Evolutionary conservation across 163 green algal species (phyloP).

Genomic region (Smithsoniella earleae): DNA sequence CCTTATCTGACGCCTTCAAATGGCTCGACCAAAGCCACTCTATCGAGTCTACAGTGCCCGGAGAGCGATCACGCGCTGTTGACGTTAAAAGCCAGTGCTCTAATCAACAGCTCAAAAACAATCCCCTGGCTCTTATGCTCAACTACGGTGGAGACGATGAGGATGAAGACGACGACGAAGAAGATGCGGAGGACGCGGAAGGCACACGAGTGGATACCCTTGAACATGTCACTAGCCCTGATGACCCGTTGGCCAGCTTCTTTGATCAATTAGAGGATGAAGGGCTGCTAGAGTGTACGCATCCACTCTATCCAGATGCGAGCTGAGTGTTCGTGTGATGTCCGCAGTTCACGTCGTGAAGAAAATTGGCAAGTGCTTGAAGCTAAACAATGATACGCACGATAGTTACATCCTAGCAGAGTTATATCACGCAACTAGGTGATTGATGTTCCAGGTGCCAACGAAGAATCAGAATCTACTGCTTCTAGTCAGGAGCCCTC

Average conservation of each 20-base stretch:
- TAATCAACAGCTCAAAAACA: too few species aligned
- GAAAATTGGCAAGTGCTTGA: too few species aligned
- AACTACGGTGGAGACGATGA: neutral
- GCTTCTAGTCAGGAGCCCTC: neutral
- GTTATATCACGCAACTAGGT: too few species aligned
- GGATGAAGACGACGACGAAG: constrained; percentile 10
- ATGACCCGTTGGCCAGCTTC: constrained; percentile 5
- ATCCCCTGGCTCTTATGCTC: neutral
- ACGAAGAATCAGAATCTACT: neutral
- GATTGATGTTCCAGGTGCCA: neutral
- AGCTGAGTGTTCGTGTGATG: neutral
- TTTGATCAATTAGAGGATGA: neutral
- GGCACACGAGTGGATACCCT: neutral
- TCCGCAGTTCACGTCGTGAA: too few species aligned
- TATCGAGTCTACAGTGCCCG: too few species aligned
- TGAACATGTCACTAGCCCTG: neutral
- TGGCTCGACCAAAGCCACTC: too few species aligned
- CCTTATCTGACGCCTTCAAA: neutral
- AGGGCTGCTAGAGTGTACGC: constrained; percentile 1
- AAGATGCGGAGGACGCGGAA: neutral
- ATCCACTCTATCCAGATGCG: neutral
- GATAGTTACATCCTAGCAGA: too few species aligned
- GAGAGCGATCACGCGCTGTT: too few species aligned
- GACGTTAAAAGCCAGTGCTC: neutral
- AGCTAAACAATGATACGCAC: too few species aligned